Percentiles rank a stretch among this genome's conserved stretches.
Conservation (phyloP, 257 asterid species). For the Sherardia arvensis region DNA sequence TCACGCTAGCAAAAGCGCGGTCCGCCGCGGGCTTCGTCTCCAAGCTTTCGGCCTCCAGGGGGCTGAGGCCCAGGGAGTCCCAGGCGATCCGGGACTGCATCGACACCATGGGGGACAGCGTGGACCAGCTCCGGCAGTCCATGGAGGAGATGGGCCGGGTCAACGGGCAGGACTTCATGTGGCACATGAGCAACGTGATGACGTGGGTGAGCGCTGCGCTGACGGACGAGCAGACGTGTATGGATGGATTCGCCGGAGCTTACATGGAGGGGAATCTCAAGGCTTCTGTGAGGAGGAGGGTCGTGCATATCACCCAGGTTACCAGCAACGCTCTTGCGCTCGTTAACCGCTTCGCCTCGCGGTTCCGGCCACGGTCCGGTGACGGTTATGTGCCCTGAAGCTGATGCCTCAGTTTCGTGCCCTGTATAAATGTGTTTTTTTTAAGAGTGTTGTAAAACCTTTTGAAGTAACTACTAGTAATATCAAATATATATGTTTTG, state of each 20-base stretch:
- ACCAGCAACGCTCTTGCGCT: constrained; percentile 67
- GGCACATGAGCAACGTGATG: constrained; percentile 64
- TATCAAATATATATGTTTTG: background rate
- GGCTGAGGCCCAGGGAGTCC: constrained; percentile 31
- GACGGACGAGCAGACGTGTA: constrained; percentile 51
- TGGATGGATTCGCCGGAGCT: constrained; percentile 52
- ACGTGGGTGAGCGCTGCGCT: constrained; percentile 88
- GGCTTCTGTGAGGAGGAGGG: constrained; percentile 43
- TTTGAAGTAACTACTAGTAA: background rate
- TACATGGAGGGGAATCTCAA: constrained; percentile 42
- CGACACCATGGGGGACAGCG: constrained; percentile 32
- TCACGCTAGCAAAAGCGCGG: constrained; percentile 40
- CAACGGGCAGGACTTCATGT: constrained; percentile 29
- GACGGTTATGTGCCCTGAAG: background rate
- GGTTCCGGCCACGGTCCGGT: constrained; percentile 15
- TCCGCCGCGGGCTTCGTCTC: constrained; percentile 28
- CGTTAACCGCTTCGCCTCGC: constrained; percentile 55
- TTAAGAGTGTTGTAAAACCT: background rate
- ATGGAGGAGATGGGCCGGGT: constrained; percentile 36
- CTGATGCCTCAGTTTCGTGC: background rate
- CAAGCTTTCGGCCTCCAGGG: constrained; percentile 21
- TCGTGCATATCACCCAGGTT: constrained; percentile 45
- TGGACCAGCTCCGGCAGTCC: constrained; percentile 46
- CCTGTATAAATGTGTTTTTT: background rate
- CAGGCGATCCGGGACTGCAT: constrained; percentile 51